Base-by-base conservation (phyloP, 805 yeast species). In the Wickerhamiella alocasiicola region DNA sequence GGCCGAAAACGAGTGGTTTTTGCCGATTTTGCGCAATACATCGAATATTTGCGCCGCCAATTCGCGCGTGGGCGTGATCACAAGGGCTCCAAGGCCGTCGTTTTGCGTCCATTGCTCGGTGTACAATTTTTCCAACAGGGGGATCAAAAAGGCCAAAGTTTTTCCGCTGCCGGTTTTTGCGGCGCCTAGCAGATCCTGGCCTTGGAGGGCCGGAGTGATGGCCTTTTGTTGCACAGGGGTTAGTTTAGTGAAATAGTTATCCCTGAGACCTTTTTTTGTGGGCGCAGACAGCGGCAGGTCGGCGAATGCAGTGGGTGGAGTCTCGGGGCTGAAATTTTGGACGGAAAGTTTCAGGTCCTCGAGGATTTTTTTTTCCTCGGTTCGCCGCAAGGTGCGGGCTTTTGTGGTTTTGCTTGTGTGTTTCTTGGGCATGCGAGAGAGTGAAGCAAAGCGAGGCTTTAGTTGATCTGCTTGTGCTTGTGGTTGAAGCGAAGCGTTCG, bases 91-190 rank as follows among this genome's bases (percentile, higher is more conserved):
- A 29, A 87, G 65, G 1, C 95, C 95, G 57, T 85, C 96, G 50
- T 62, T 67, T 46, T 78, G 91, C 35, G 83, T 76, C 79, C 94
- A 83, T 41, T 70, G 68, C 50, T 77, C 76, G 46, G 76, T 70
- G 44, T 72, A 70, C 42, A 85, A 64, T 12, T 46, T 43, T 39
- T 74, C 74, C 6, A 87, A 61, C 12, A 81, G 70, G 1, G 96
- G 96, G 33, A 85, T 68, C 49, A 85, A 63, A 52, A 87, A 85
- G 9, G 95, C 87, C 44, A 85, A 60, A 0, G 96, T 85, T 55
- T 85, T 85, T 17, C 96, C 96, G 3, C 94, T 81, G 2, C 88
- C 88, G 0, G 96, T 85, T 51, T 75, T 74, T 16, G 95, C 95
- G 16, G 94, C 87, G 9, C 84, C 95, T 50, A 87, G 66, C 2